Evolutionary conservation across 2,329 filamentous ascomycete genomes (phyloP), one percentile per base, ranked within the genome.

Genomic region (Colletotrichum filicis): DNA sequence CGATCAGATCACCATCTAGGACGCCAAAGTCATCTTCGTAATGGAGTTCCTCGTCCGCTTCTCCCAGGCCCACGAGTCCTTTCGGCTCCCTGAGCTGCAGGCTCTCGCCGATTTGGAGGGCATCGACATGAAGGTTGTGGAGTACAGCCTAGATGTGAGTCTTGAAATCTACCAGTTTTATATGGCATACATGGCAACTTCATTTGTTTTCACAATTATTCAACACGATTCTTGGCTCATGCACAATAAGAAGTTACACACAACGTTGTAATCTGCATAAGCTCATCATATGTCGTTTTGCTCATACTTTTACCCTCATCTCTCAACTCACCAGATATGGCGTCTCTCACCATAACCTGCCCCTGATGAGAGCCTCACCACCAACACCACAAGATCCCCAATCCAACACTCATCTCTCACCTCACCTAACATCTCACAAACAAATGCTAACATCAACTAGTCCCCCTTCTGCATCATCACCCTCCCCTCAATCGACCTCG

Each of bases 1-100:
- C 19, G 42, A 46, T 19, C 5, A 46, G 42, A 46, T 46, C 16
- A 37, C 49, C 28, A 26, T 30, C 14, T 3, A 19, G 11, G 12
- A 14, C 14, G 2, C 37, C 5, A 6, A 7, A 42, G 37, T 3
- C 11, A 19, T 42, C 37, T 28, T 19, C 22, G 32, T 3, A 42
- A 91, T 92, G 91, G 91, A 97, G 74, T 98, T 94, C 79, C 88
- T 99, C 73, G 92, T 99, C 75, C 94, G 96, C 78, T 95, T 98
- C 80, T 93, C 92, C 57, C 97, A 98, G 83, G 87, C 90, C 71
- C 95, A 98, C 82, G 95, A 98, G 85, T 93, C 91, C n/a, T 99
- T 99, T 81, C 93, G 96, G 52, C 87, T 91, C 68, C 91, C 95
- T 3, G 97, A 99, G 82, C 89, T 98, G 16, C 86, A 96, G 79